A percentile compares a stretch with the other conserved stretches of the same genome.
Evolutionary conservation across 2,329 filamentous ascomycete genomes (phyloP).

Genomic region (Colletotrichum noveboracense): DNA sequence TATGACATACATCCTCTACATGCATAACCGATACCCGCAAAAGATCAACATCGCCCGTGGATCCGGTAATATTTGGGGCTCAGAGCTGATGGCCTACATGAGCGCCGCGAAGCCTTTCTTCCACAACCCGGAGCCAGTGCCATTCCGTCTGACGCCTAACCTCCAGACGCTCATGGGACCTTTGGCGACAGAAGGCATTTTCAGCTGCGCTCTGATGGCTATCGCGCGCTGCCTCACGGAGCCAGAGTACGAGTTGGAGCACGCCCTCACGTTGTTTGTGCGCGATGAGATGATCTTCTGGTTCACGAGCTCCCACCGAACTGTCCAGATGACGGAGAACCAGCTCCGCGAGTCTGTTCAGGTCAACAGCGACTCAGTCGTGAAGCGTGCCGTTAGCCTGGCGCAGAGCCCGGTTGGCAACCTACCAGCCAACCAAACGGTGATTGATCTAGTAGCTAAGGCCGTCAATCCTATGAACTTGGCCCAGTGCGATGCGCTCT

Average conservation of each 20-base stretch:
- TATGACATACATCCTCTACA: slow-evolving; percentile 98
- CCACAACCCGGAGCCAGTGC: slow-evolving; percentile 93
- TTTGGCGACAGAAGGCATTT: slow-evolving; percentile 94
- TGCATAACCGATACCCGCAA: slow-evolving; percentile 93
- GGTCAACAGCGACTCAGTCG: slow-evolving; percentile 87
- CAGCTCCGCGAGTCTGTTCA: slow-evolving; percentile 82
- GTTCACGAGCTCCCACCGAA: slow-evolving; percentile 81
- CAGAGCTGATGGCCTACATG: slow-evolving; percentile 91
- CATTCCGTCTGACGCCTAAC: slow-evolving; percentile 96
- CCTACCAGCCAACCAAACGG: slow-evolving; percentile 93
- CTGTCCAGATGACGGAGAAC: slow-evolving; percentile 58
- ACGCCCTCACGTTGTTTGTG: slow-evolving; percentile 92
- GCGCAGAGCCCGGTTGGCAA: slow-evolving; percentile 80
- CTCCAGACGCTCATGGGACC: slow-evolving; percentile 96
- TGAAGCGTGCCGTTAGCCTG: slow-evolving; percentile 86
- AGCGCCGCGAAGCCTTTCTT: slow-evolving; percentile 84
- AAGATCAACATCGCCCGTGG: slow-evolving; percentile 91
- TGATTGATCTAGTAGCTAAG: slow-evolving; percentile 91
- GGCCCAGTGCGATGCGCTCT: slow-evolving; percentile 87
- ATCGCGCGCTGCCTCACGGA: slow-evolving; percentile 94
- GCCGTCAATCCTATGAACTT: slow-evolving; percentile 92
- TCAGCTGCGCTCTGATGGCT: slow-evolving; percentile 93
- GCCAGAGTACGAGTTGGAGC: slow-evolving; percentile 88
- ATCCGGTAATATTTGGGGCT: slow-evolving; percentile 94
- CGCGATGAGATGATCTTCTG: slow-evolving; percentile 98